Evolutionary conservation across 331 rosid species (phyloP).

Genomic region (Rhamnella rubrinervis): DNA sequence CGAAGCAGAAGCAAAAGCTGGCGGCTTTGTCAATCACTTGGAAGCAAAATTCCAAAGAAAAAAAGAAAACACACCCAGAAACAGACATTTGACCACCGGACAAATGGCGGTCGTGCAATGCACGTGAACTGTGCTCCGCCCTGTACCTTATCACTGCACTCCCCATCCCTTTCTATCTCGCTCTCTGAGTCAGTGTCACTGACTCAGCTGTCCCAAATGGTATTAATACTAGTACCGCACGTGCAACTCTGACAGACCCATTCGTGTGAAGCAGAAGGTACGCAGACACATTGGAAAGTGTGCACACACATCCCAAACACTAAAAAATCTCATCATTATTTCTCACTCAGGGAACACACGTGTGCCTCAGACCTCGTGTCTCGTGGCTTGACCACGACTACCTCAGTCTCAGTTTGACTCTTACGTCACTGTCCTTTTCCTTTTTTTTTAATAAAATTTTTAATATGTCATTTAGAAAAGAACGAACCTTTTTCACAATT

Average conservation of each 20-base stretch:
- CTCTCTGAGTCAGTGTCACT: slow-evolving; percentile 11
- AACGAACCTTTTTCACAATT: too few species aligned
- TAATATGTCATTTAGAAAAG: too few species aligned
- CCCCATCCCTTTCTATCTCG: neutral
- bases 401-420: slow-evolving; percentile 1
- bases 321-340: too few species aligned
- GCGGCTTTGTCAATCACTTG: slow-evolving; percentile 12
- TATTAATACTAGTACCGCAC: slow-evolving; percentile 20
- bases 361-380: slow-evolving; percentile 35
- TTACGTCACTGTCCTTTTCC: neutral
- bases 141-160: neutral
- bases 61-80: neutral
- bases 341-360: slow-evolving; percentile 18
- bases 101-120: slow-evolving; percentile 7
- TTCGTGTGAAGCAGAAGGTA: slow-evolving; percentile 35
- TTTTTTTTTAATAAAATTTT: too few species aligned
- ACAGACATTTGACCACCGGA: slow-evolving; percentile 2
- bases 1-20: neutral
- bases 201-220: neutral
- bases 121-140: slow-evolving; percentile 20
- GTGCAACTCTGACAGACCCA: slow-evolving; percentile 35
- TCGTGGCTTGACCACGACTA: slow-evolving; percentile 13
- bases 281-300: slow-evolving; percentile 24
- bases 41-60: slow-evolving; percentile 8
- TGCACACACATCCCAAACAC: neutral